Base-by-base conservation (phyloP, 495 filamentous ascomycete genomes). In the Aspergillus leporis region DNA sequence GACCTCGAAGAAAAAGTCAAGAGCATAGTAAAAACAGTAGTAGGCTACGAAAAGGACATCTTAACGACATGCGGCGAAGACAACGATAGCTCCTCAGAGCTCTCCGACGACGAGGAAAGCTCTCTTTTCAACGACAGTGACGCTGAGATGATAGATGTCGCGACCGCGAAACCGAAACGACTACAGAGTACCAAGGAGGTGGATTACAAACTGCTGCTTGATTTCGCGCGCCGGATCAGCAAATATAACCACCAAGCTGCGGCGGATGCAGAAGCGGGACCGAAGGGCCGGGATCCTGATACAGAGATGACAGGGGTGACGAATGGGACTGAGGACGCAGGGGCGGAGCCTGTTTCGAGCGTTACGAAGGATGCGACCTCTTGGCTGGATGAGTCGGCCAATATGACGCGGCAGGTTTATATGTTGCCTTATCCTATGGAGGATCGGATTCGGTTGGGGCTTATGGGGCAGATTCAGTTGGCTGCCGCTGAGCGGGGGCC, bases 171-270 rank as follows among this genome's bases (percentile, higher is more conserved):
- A 40, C 30, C 36, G 0, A 57, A 53, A 28, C 23, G 45, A 4
- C 23, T 57, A 1, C 63, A 56, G 12, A 53, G 32, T 23, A 63
- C 55, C 14, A 74, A 75, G 43, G 76, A 78, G 49, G 72, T 81
- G 6, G 78, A 81, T 22, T 81, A 79, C 58, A 68, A 66, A 23
- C 51, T 78, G 2, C 64, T 81, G 0, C 62, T 81, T 23, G 74
- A 78, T 38, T 81, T 81, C 54, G 78, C 78, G 16, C 73, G 75
- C 18, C 68, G 76, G 21, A 81, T 81, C 40, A 78, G 76, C 68
- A 78, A 78, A 58, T 79, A 79, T 54, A 81, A 81, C 48, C 70
- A 74, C 30, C 68, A 77, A 63, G 78, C 78, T 3, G 78, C 76
- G 41, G 72, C 74, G 10, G 76, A 80, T 61, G 78, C 73, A n/a